phyloP scores from a whole-genome alignment of 441 rosid species.

The Hura crepitans region DNA sequence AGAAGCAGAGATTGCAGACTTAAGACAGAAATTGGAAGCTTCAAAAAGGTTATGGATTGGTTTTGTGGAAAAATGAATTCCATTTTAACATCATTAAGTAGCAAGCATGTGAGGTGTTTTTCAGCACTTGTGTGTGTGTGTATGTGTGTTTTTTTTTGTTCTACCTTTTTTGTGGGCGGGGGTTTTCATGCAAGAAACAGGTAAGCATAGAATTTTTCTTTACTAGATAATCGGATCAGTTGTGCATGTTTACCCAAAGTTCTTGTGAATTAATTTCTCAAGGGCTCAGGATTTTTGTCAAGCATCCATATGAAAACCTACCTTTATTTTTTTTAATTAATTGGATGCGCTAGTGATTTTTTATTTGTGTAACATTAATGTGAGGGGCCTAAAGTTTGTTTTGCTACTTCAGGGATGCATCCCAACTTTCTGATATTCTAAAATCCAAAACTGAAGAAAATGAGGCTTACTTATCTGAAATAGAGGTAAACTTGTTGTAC shows the following conservation, averaged over 20 bases:
- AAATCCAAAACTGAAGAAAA: conserved; percentile 90
- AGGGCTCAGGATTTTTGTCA: not conserved
- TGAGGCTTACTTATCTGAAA: conserved; percentile 86
- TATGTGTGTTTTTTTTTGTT: not conserved
- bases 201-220: not conserved
- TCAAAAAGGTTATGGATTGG: conserved; percentile 64
- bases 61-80: not conserved
- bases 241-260: not conserved
- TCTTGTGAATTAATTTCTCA: not conserved
- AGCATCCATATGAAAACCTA: not conserved
- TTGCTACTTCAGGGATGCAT: conserved; percentile 51
- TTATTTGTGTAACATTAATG: not conserved
- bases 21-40: conserved; percentile 76
- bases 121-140: not conserved
- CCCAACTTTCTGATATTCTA: conserved; percentile 51
- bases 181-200: not conserved
- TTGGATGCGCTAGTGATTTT: not conserved
- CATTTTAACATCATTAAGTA: not conserved
- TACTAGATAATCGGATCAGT: not conserved
- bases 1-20: conserved; percentile 95
- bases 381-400: conserved; percentile 17
- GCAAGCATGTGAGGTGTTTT: not conserved
- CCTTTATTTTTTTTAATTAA: not conserved
- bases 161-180: no score
- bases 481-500: no score